Percentiles rank a stretch among this genome's conserved stretches.
Evolutionary conservation across 805 yeast genomes (phyloP).

Genomic region (Metschnikowia lunata): DNA sequence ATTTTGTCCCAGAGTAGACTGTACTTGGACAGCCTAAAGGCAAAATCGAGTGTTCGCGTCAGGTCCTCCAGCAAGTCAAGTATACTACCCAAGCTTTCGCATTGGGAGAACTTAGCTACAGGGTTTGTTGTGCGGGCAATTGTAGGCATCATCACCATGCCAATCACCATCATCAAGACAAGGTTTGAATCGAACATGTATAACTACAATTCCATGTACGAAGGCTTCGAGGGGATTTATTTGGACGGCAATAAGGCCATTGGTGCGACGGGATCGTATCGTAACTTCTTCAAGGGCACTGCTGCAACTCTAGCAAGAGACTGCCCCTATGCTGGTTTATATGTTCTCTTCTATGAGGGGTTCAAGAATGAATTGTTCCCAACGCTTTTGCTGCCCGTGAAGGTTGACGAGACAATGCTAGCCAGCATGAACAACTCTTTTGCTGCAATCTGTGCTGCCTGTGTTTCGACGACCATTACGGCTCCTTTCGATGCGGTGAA

Average conservation of each 20-base stretch:
- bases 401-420: slow-evolving; percentile 7
- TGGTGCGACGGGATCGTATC: slow-evolving; percentile 40
- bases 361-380: slow-evolving; percentile 58
- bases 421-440: slow-evolving; percentile 44
- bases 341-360: slow-evolving; percentile 79
- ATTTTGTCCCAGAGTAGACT: slow-evolving; percentile 61
- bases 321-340: slow-evolving; percentile 95
- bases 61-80: slow-evolving; percentile 23
- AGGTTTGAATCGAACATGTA: slow-evolving; percentile 81
- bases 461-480: slow-evolving; percentile 76
- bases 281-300: slow-evolving; percentile 82
- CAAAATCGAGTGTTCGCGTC: slow-evolving; percentile 4
- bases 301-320: slow-evolving; percentile 85
- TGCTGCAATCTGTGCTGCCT: slow-evolving; percentile 78
- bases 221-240: slow-evolving; percentile 58
- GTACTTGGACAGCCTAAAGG: slow-evolving; percentile 35
- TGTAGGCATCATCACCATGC: slow-evolving; percentile 91
- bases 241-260: slow-evolving; percentile 15
- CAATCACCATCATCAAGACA: slow-evolving; percentile 85
- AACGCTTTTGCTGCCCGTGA: slow-evolving; percentile 10
- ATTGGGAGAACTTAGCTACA: slow-evolving; percentile 61
- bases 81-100: slow-evolving; percentile 67
- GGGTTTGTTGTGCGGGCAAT: slow-evolving; percentile 77
- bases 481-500: slow-evolving; percentile 95
- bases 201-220: slow-evolving; percentile 57